A percentile compares a stretch with the other conserved stretches of the same genome.
Conservation (phyloP, 2,329 filamentous ascomycete genomes). For the Dactylellina leptospora region DNA sequence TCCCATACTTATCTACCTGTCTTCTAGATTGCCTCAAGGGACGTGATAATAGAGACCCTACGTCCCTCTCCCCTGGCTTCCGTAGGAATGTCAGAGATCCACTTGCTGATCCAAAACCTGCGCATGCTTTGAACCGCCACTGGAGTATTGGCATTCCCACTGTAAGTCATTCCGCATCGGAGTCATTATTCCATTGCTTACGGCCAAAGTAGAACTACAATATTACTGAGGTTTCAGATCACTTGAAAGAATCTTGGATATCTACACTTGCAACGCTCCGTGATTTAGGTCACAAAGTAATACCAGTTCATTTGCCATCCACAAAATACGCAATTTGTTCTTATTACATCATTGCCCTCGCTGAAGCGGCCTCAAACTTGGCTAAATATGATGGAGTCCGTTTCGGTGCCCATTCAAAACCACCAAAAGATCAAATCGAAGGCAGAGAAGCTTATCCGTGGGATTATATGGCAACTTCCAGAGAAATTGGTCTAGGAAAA, state of each 20-base stretch:
- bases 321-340: slow-evolving; percentile 87
- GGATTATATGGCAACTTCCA: slow-evolving; percentile 70
- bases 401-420: slow-evolving; percentile 70
- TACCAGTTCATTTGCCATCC: slow-evolving; percentile 80
- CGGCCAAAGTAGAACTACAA: slow-evolving; percentile 75
- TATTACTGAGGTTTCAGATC: slow-evolving; percentile 76
- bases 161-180: slow-evolving; percentile 17
- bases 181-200: slow-evolving; percentile 58
- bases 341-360: slow-evolving; percentile 94
- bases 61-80: background rate
- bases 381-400: slow-evolving; percentile 97
- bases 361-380: slow-evolving; percentile 93
- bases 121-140: too few species aligned
- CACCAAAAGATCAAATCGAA: too few species aligned
- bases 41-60: slow-evolving; percentile 23
- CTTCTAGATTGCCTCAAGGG: slow-evolving; percentile 29
- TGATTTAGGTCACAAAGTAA: slow-evolving; percentile 73
- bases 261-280: slow-evolving; percentile 69
- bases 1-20: background rate
- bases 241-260: slow-evolving; percentile 76
- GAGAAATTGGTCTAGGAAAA: slow-evolving; percentile 77
- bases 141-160: slow-evolving; percentile 66
- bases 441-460: too few species aligned
- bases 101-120: too few species aligned
- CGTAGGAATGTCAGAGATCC: too few species aligned